phyloP scores from a whole-genome alignment of 2,329 filamentous ascomycete species.

The Ophiostoma fasciatum region DNA sequence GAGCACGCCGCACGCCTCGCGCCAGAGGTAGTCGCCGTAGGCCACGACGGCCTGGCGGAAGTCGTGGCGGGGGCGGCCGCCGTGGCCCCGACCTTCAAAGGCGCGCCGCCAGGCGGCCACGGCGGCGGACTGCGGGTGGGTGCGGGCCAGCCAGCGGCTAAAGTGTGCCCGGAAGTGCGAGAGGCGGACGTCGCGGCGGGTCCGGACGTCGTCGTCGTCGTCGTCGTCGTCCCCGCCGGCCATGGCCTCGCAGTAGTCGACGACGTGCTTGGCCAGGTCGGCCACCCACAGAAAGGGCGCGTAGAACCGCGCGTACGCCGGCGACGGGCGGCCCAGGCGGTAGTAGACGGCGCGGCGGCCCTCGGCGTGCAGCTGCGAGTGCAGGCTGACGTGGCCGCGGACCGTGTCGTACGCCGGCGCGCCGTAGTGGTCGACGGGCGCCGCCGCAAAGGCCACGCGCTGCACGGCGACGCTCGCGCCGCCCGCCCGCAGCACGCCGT shows the following conservation, averaged over 20 bases:
- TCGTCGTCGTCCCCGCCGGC: conserved; percentile 27
- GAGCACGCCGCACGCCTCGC: conserved; percentile 43
- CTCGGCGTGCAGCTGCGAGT: conserved; percentile 30
- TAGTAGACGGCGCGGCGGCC: conserved; percentile 41
- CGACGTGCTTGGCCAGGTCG: conserved; percentile 53
- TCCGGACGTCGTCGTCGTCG: conserved; percentile 25
- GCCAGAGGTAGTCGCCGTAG: conserved; percentile 48
- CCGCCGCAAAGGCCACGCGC: conserved; percentile 36
- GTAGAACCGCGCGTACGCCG: conserved; percentile 48
- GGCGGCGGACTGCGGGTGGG: conserved; percentile 24
- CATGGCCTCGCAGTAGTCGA: conserved; percentile 44
- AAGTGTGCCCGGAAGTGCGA: conserved; percentile 48
- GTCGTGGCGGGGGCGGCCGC: conserved; percentile 32
- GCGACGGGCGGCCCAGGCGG: conserved; percentile 37
- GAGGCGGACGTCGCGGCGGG: conserved; percentile 23
- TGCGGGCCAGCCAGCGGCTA: conserved; percentile 33
- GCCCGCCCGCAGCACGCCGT: conserved; percentile 41
- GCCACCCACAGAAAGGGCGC: conserved; percentile 55
- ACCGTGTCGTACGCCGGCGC: conserved; percentile 30
- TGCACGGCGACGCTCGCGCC: conserved; percentile 31
- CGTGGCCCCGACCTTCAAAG: no score
- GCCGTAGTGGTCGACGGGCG: conserved; percentile 55
- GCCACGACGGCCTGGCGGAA: conserved; percentile 47
- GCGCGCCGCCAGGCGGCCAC: conserved; percentile 49
- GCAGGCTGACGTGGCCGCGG: conserved; percentile 46